Percentiles rank a stretch among this genome's conserved stretches.
Evolutionary conservation across 306 rosid genomes (phyloP).

Genomic region (Gillenia trifoliata): DNA sequence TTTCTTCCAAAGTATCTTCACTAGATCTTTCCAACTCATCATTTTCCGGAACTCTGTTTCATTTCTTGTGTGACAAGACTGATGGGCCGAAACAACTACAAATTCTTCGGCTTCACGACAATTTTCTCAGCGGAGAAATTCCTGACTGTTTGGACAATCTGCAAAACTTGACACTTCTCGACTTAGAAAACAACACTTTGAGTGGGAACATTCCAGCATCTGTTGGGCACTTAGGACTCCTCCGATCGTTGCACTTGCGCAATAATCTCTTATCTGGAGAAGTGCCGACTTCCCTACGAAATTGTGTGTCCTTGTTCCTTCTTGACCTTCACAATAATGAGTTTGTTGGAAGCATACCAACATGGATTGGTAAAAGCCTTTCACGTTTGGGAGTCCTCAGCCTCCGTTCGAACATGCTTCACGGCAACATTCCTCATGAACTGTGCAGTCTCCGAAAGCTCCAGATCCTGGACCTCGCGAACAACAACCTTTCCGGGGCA

Average conservation of each 20-base stretch:
- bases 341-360: slow-evolving; percentile 12
- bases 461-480: slow-evolving; percentile 18
- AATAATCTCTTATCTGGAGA: slow-evolving; percentile 12
- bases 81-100: background rate
- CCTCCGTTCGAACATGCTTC: slow-evolving; percentile 12
- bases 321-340: slow-evolving; percentile 4
- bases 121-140: slow-evolving; percentile 8
- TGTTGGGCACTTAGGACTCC: background rate
- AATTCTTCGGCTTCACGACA: background rate
- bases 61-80: background rate
- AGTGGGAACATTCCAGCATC: slow-evolving; percentile 15
- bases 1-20: background rate
- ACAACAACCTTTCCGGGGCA: slow-evolving; percentile 22
- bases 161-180: background rate
- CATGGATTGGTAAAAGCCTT: slow-evolving; percentile 1
- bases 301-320: background rate
- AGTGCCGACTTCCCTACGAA: background rate
- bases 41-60: background rate
- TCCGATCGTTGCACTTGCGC: background rate
- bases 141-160: slow-evolving; percentile 9
- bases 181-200: slow-evolving; percentile 8
- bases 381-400: background rate
- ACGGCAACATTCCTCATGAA: background rate
- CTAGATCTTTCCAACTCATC: slow-evolving; percentile 3
- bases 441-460: slow-evolving; percentile 1